phyloP scores from a whole-genome alignment of 495 filamentous ascomycete genomes.

The Tuber microsphaerosporum region DNA sequence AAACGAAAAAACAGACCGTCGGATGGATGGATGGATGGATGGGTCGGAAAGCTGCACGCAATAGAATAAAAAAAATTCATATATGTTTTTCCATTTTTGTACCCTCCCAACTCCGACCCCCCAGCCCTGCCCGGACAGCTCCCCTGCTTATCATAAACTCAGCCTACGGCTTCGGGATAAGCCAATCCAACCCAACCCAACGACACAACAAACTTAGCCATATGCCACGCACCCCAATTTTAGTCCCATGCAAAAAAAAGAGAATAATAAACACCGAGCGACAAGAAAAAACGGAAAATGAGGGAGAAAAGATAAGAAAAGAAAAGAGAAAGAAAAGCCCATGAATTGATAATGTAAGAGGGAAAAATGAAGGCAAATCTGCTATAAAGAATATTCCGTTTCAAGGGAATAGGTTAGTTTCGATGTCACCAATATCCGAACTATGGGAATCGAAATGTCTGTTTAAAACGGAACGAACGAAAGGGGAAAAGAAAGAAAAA shows the following conservation, averaged over 20 bases:
- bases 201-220: neutral
- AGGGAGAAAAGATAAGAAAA: neutral
- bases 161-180: neutral
- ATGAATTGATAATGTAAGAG: neutral
- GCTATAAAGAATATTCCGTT: neutral
- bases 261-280: slow-evolving; percentile 15
- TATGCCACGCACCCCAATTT: slow-evolving; percentile 3
- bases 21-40: neutral
- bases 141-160: neutral
- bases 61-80: neutral
- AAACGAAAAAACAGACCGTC: neutral
- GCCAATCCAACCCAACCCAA: neutral
- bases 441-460: neutral
- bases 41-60: neutral
- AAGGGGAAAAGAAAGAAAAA: neutral
- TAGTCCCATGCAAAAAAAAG: slow-evolving; percentile 6
- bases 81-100: slow-evolving; percentile 4
- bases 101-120: neutral
- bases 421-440: neutral
- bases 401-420: neutral
- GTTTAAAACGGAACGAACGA: neutral
- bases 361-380: neutral
- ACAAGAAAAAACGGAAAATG: slow-evolving; percentile 12
- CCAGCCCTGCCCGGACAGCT: neutral
- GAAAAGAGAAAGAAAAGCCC: neutral